Evolutionary conservation across 495 filamentous ascomycete species (phyloP).

Genomic region (Rhizodiscina lignyota): DNA sequence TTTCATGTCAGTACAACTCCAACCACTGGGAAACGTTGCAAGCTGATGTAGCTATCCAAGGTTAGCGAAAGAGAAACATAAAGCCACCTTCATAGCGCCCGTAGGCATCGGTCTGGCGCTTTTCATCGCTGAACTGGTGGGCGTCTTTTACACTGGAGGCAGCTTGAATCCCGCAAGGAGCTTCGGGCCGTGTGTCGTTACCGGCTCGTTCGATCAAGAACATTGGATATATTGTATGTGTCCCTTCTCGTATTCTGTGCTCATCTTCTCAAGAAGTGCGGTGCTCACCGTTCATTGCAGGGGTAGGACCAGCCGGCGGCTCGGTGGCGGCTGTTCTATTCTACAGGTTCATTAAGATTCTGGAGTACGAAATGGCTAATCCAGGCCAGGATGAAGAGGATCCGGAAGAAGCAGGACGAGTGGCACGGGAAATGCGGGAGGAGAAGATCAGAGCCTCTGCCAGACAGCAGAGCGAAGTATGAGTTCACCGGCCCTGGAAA

Average conservation of each 20-base stretch:
- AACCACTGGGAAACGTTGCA: too few species aligned
- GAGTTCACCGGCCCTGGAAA: too few species aligned
- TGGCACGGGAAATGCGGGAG: too few species aligned
- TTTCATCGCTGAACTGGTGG: conserved; percentile 50
- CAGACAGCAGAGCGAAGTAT: too few species aligned
- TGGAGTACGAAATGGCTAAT: conserved; percentile 66
- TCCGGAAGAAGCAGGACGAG: conserved; percentile 11
- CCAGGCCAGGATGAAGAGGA: conserved; percentile 46
- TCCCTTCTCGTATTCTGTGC: too few species aligned
- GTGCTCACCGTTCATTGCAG: too few species aligned
- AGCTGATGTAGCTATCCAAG: too few species aligned
- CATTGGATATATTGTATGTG: conserved; percentile 60
- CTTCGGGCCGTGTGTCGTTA: conserved; percentile 54
- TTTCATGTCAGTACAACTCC: too few species aligned
- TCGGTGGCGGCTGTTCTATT: conserved; percentile 21
- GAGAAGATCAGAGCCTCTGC: too few species aligned
- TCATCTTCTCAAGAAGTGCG: too few species aligned
- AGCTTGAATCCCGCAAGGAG: conserved; percentile 58
- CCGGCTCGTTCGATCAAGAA: conserved; percentile 41
- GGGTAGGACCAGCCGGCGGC: conserved; percentile 20
- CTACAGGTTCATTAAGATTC: conserved; percentile 28
- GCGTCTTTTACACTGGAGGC: conserved; percentile 56
- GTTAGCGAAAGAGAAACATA: conserved; percentile 71
- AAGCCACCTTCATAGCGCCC: conserved; percentile 61
- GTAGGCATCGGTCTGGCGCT: conserved; percentile 60